Evolutionary conservation across 2,329 filamentous ascomycete species (phyloP), one percentile per base, ranked within the genome.

Genomic region (Colletotrichum cordylinicola): DNA sequence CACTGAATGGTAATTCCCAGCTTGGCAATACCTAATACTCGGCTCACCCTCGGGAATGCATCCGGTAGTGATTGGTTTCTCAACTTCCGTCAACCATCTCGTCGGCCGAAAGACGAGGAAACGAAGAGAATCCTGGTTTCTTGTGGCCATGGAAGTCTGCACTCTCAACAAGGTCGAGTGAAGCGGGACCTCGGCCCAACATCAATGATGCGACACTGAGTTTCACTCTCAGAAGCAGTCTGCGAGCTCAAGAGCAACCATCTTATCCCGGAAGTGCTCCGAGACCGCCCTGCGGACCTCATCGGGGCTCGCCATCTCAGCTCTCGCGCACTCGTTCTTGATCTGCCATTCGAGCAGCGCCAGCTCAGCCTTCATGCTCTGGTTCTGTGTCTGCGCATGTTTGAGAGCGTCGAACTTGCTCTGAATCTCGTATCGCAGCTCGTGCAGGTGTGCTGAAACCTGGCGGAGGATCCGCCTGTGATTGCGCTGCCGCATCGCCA

Each of bases 381-480:
- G 39, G 5, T 79, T 74, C 21, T 75, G 58, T 4, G 33, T 35
- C 13, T 58, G 56, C 33, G 77, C 55, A 9, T 65, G 35, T 31
- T 48, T 65, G 64, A 81, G 60, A 27, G 78, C 74, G 16, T 77
- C 77, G 62, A 77, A 74, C 56, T 73, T 75, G 69, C 62, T 69
- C 18, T 75, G 65, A 1, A 79, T 70, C 75, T 79, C 78, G 31
- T 68, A 72, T 6, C 72, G 68, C 21, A 79, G 65, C 62, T 78
- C 78, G 27, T 78, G 79, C 39, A 84, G 77, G 70, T 82, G 78
- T 69, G 73, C 77, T 29, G 80, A 81, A 3, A 82, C 76, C 24
- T 80, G 79, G 15, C 80, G 75, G 29, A 82, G 80, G 24, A 82
- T 80, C 13, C 78, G 77, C 18, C 74, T 77, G 18, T 78, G 69